These are phyloP conservation scores for Trichoderma atroviride DNA, from an alignment of 2,329 filamentous ascomycete species.

Conservation along the genomic window DNA sequence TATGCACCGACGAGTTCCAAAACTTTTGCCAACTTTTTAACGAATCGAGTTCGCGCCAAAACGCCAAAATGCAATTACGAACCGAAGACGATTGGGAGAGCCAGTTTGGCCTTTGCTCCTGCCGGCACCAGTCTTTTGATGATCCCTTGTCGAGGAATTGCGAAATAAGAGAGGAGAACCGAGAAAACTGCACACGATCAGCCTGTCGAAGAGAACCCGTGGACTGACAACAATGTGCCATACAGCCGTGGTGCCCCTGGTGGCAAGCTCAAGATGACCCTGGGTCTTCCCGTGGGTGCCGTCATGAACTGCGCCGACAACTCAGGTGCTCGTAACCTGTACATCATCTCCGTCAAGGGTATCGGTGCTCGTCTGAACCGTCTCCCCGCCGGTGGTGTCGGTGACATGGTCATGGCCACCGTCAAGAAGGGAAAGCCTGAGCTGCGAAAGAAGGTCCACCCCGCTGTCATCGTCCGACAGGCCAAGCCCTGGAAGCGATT, in stretches of 20 bases:
- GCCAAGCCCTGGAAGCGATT: constrained; percentile 99
- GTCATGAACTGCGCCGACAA: constrained; percentile 99
- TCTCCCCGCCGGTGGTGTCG: constrained; percentile 94
- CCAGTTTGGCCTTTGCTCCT: not conserved
- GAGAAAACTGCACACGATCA: not conserved
- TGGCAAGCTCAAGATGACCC: constrained; percentile 99
- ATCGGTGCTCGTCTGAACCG: constrained; percentile 97
- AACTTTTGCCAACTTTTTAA: not conserved
- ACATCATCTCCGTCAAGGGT: constrained; percentile 99
- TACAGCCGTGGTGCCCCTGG: constrained; percentile 84
- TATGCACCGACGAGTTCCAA: not conserved
- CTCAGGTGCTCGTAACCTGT: constrained; percentile 97
- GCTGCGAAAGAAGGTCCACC: constrained; percentile 99
- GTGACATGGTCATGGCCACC: constrained; percentile 99
- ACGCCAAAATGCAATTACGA: not conserved
- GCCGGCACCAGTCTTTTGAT: constrained; percentile 10
- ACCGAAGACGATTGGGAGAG: not conserved
- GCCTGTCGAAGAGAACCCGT: constrained; percentile 1
- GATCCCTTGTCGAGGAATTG: constrained; percentile 7
- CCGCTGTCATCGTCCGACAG: constrained; percentile 97
- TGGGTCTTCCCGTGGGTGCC: constrained; percentile 98
- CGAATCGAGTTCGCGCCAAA: not conserved
- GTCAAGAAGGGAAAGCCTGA: constrained; percentile 99
- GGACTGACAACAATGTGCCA: constrained; percentile 39
- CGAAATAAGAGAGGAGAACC: constrained; percentile 2